Percentiles rank a stretch among this genome's conserved stretches.
Conservation (phyloP, 495 filamentous ascomycete genomes). For the Neurospora cerealis region DNA sequence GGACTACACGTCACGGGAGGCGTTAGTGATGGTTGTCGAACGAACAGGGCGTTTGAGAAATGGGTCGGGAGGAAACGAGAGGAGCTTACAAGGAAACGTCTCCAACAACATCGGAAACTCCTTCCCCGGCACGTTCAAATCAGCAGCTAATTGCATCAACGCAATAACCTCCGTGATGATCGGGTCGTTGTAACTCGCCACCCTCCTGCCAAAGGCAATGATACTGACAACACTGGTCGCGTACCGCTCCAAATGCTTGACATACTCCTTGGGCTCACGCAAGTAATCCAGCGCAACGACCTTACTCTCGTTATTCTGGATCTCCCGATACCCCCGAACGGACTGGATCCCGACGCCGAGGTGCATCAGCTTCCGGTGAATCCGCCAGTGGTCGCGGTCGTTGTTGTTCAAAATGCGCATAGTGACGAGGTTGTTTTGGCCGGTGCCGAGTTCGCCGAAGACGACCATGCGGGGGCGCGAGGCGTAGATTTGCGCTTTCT, state of each 20-base stretch:
- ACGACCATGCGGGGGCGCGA: constrained; percentile 46
- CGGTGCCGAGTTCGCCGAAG: constrained; percentile 49
- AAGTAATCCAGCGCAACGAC: constrained; percentile 43
- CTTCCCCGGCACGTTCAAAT: constrained; percentile 54
- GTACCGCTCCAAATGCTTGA: constrained; percentile 54
- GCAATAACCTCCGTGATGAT: constrained; percentile 53
- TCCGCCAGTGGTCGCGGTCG: constrained; percentile 49
- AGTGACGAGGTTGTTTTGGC: constrained; percentile 48
- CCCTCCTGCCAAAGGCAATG: constrained; percentile 51
- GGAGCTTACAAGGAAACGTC: too few relatives aligned
- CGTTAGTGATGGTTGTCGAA: too few relatives aligned
- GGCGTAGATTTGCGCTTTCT: constrained; percentile 45
- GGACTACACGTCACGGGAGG: too few relatives aligned
- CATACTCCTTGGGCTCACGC: constrained; percentile 39
- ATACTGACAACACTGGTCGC: constrained; percentile 55
- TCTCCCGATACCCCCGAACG: constrained; percentile 46
- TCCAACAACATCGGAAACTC: constrained; percentile 52
- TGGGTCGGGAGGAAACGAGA: too few relatives aligned
- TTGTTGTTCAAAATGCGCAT: constrained; percentile 38
- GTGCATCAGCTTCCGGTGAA: constrained; percentile 54
- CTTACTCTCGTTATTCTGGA: constrained; percentile 51
- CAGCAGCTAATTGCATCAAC: constrained; percentile 54
- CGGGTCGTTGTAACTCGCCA: constrained; percentile 47
- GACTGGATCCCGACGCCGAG: constrained; percentile 50
- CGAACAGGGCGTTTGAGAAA: too few relatives aligned